These are phyloP conservation scores for Epichloe brachyelytri DNA, from an alignment of 2,329 filamentous ascomycete species.

Conservation along the genomic window DNA sequence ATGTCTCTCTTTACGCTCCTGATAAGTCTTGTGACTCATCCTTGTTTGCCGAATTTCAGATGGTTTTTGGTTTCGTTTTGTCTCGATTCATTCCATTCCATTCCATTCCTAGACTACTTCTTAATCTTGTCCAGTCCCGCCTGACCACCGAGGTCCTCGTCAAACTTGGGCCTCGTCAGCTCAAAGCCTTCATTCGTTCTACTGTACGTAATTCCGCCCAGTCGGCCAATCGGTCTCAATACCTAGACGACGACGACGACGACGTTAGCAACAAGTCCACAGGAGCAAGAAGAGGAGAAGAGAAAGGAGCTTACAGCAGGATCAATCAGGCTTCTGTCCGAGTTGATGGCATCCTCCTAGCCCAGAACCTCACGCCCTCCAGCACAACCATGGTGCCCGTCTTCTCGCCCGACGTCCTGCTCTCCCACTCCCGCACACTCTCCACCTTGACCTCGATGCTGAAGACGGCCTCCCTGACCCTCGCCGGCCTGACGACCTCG, in stretches of 20 bases:
- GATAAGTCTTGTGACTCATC: too few species aligned
- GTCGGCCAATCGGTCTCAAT: constrained; percentile 59
- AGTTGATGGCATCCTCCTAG: constrained; percentile 77
- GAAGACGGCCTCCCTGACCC: constrained; percentile 75
- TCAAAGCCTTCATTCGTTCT: constrained; percentile 59
- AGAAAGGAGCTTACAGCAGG: constrained; percentile 40
- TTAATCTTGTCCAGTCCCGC: constrained; percentile 39
- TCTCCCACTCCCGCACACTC: constrained; percentile 65
- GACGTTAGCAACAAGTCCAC: background rate
- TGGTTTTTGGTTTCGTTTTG: too few species aligned
- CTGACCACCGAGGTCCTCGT: constrained; percentile 35
- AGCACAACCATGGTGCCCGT: constrained; percentile 63
- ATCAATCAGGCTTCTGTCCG: constrained; percentile 62
- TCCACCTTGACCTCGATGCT: constrained; percentile 70
- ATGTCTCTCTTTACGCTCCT: too few species aligned
- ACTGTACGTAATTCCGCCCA: constrained; percentile 81
- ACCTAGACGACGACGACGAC: constrained; percentile 33
- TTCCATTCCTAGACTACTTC: too few species aligned
- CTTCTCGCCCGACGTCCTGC: constrained; percentile 58
- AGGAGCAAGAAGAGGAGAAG: background rate
- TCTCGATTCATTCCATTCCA: background rate
- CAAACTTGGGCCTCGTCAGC: constrained; percentile 49
- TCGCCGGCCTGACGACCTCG: constrained; percentile 51
- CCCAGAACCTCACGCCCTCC: constrained; percentile 82
- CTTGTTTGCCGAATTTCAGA: too few species aligned